Conservation (phyloP, 2,329 filamentous ascomycete genomes). For the Aspergillus oerlinghausenensis region DNA sequence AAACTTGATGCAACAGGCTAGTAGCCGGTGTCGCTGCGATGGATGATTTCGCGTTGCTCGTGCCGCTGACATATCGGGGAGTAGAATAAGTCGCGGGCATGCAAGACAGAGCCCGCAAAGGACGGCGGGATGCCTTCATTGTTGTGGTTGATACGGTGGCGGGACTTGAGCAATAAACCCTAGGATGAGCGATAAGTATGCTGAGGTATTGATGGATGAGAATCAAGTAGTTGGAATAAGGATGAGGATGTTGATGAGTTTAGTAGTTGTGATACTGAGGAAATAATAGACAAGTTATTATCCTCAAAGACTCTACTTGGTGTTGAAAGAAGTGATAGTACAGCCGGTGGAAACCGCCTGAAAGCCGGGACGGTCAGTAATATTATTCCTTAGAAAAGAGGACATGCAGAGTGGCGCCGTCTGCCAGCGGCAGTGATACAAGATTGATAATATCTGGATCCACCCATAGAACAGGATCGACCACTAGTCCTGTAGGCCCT, state of each 20-base stretch:
- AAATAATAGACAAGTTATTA: neutral
- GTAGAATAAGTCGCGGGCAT: slow-evolving; percentile 8
- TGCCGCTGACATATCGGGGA: slow-evolving; percentile 28
- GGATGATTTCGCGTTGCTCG: slow-evolving; percentile 29
- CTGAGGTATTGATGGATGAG: neutral
- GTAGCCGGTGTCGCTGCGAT: slow-evolving; percentile 18
- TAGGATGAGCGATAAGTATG: neutral
- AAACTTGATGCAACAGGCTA: slow-evolving; percentile 19
- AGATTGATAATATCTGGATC: neutral
- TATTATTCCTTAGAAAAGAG: neutral
- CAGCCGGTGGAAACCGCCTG: slow-evolving; percentile 24
- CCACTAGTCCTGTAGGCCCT: neutral
- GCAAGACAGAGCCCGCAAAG: slow-evolving; percentile 19
- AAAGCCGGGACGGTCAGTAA: slow-evolving; percentile 17
- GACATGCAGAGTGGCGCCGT: neutral
- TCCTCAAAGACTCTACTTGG: neutral
- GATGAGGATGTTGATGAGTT: neutral
- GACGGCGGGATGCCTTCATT: slow-evolving; percentile 28
- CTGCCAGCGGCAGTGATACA: too few species aligned
- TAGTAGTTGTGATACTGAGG: neutral
- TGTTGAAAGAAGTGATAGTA: neutral
- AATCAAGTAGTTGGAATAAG: neutral
- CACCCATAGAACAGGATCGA: neutral
- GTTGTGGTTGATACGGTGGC: slow-evolving; percentile 1
- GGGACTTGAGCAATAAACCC: neutral